Evolutionary conservation across 2,329 filamentous ascomycete genomes (phyloP), one percentile per base, ranked within the genome.

Genomic region (Apiospora hydei): DNA sequence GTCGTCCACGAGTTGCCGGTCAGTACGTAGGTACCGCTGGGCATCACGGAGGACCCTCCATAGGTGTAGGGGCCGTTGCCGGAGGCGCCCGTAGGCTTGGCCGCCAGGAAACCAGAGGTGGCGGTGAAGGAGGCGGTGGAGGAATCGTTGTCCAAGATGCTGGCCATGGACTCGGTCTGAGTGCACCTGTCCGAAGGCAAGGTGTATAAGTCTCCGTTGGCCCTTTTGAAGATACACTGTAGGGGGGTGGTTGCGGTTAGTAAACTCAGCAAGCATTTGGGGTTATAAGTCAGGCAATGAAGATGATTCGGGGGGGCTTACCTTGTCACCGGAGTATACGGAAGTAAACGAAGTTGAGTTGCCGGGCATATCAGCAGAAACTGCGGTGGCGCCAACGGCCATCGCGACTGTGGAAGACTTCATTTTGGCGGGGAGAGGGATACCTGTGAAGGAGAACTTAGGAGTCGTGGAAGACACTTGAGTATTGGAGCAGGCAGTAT

Each of bases 1-100:
- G 53, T 61, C 53, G 53, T 61, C 53, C 53, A 61, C 30, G 53
- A 61, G 53, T 13, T 26, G 30, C 53, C 53, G 7, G 53, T 61
- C 30, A 38, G 53, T 43, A 68, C 24, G 66, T 68, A 68, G 43
- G 66, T 68, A 24, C 66, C 66, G 66, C 66, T 41, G 43, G 66
- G 13, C 66, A 43, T 34, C 43, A 47, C 49, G 24, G 66, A 38
- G n/a, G 43, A 34, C 26, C 44, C 43, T 26, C 21, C 24, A 16
- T 38, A 49, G 44, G 67, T 41, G 14, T 30, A 68, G 67, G 43
- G 43, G 53, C 16, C 53, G 16, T 6, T 21, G 16, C 24, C 13
- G 13, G 13, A 34, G 13, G 24, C 5, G 16, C 44, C 24, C 24
- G 51, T 57, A 16, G 51, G 26, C 26, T 57, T 30, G 26, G 51